Evolutionary conservation across 2,329 filamentous ascomycete species (phyloP), one percentile per base, ranked within the genome.

Genomic region (Fusarium pseudograminearum): DNA sequence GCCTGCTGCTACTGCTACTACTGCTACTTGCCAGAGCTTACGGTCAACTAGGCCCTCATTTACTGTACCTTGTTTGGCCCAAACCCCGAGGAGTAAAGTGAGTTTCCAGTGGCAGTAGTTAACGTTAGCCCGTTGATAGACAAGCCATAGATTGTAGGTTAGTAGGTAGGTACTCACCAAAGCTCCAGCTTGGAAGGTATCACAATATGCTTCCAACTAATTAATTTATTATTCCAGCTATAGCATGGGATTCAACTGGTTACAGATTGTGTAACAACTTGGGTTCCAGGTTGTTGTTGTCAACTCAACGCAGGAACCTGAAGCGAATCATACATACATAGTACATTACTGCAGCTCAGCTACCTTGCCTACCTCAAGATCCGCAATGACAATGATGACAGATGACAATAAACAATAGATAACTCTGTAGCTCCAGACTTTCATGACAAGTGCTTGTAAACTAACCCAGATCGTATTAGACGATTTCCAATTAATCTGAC

Each of bases 401-500:
- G 53, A 36, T 58, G 46, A 45, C 34, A 22, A 53, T 22, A 46
- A 59, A 40, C 61, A 56, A 47, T 53, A 28, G 31, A 54, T 57
- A 55, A 16, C 15, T 18, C 10, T 42, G 34, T 57, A 57, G 61
- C 66, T 69, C 31, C 31, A 48, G 30, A n/a, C 53, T 45, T 30
- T 57, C 54, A 30, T 65, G 30, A 42, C 58, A 53, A 60, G 48
- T 52, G 41, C 53, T 51, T 46, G 31, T 51, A 30, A 66, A 48
- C 67, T 54, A 61, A 62, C 53, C 47, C 28, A 52, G 47, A 31
- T 64, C 24, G 54, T 51, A 16, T 40, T 65, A 42, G 46, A 38
- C 36, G 9, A 59, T 59, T 57, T 68, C 62, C 63, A 68, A 20
- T 51, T 56, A 50, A 60, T 26, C 46, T 56, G 57, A 36, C 50